Evolutionary conservation across 2,329 filamentous ascomycete genomes (phyloP), one percentile per base, ranked within the genome.

Genomic region (Apiospora phragmitis): DNA sequence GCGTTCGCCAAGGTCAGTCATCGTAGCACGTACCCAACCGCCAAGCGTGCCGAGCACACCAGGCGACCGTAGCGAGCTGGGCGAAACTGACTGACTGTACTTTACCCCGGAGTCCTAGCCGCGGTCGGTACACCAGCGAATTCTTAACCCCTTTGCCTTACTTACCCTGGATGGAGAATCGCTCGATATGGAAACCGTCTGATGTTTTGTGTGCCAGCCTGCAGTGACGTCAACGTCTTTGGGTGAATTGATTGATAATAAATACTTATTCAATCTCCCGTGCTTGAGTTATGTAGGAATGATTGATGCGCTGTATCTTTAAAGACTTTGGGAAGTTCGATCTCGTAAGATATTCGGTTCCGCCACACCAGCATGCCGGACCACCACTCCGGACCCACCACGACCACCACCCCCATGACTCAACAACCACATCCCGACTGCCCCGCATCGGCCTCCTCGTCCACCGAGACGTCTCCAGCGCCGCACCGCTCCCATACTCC

Each of bases 1-100:
- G 29, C 55, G 55, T 38, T 62, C 55, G 55, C 55, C 55, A 62
- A 62, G 55, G 21, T 62, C 55, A 62, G 55, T 32, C 55, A 59
- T 16, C 6, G 51, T 3, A 5, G 18, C 32, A 32, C 32, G 1
- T n/a, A 38, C 21, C 18, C 55, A 38, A 8, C 55, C 55, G 55
- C 55, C 32, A 62, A 62, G 51, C 51, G 51, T 29, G 51, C 29
- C 51, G 51, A 62, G 51, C 18, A 62, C 51, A n/a, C 29, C 9
- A 11, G 11, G 51, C 51, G 47, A 49, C 47, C 7, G 43, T 49
- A 35, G 6, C 26, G 29, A 21, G 51, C 51, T 59, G 29, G 51
- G 51, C 29, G 18, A 8, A 4, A 11, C 16, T 8, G 47, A 32
- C n/a, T n/a, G 32, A 62, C 24, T 12, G 55, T 18, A 38, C 32